Evolutionary conservation across 1,284 basidiomycete genomes (phyloP).

Genomic region (Malassezia globosa): DNA sequence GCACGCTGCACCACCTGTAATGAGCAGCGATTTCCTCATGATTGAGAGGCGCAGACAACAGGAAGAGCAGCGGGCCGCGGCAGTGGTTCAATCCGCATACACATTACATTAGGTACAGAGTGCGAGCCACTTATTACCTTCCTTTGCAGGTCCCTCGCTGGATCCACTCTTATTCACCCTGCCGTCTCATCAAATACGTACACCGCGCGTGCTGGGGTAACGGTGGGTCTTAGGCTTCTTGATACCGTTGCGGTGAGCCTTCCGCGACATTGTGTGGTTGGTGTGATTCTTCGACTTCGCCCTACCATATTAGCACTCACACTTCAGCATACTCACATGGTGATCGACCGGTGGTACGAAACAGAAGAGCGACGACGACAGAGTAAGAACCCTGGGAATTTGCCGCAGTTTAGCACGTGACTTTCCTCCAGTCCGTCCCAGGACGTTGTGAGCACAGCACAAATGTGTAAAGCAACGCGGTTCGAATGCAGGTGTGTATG

Average conservation of each 20-base stretch:
- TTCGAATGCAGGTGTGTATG: too few species aligned
- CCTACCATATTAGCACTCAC: slow-evolving; percentile 19
- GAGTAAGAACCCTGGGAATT: slow-evolving; percentile 17
- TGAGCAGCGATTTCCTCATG: too few species aligned
- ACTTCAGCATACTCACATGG: slow-evolving; percentile 6
- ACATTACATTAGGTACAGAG: too few species aligned
- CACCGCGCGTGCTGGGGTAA: slow-evolving; percentile 80
- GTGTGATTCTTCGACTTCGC: slow-evolving; percentile 46
- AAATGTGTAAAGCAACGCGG: too few species aligned
- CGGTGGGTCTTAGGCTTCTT: slow-evolving; percentile 55
- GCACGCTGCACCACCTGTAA: too few species aligned
- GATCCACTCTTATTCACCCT: too few species aligned
- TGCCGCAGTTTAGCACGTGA: slow-evolving; percentile 13
- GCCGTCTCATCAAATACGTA: slow-evolving; percentile 48
- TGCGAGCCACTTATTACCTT: too few species aligned
- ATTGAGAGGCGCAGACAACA: too few species aligned
- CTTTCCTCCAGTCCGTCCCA: not conserved
- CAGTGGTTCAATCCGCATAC: too few species aligned
- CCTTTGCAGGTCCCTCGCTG: too few species aligned
- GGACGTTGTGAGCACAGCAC: too few species aligned
- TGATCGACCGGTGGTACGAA: slow-evolving; percentile 1
- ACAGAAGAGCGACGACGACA: not conserved
- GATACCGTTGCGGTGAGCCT: slow-evolving; percentile 82
- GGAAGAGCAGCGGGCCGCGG: too few species aligned
- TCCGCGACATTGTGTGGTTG: slow-evolving; percentile 54